phyloP scores from a whole-genome alignment of 202 grass and related monocot species.

The Setaria viridis region DNA sequence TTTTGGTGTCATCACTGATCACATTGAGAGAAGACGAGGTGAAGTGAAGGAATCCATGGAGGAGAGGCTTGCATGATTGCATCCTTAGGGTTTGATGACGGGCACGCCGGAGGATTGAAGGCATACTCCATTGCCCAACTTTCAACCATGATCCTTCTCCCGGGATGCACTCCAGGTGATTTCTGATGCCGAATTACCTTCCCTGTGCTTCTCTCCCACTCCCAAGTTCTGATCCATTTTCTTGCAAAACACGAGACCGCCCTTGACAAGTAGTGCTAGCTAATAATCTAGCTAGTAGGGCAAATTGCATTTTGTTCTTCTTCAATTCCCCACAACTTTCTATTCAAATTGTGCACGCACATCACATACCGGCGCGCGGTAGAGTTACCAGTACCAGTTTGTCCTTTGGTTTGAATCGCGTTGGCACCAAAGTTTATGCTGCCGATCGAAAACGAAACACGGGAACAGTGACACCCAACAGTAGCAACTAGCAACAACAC shows the following conservation, averaged over 20 bases:
- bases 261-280: no score
- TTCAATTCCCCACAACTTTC: not conserved
- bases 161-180: not conserved
- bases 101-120: not conserved
- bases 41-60: not conserved
- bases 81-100: slow-evolving; percentile 42
- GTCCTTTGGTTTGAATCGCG: slow-evolving; percentile 43
- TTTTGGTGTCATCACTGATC: not conserved
- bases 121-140: not conserved
- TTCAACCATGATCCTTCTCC: not conserved
- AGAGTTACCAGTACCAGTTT: not conserved
- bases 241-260: not conserved
- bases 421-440: not conserved
- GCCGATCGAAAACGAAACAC: not conserved
- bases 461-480: slow-evolving; percentile 3
- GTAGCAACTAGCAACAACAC: not conserved
- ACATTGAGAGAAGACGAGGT: not conserved
- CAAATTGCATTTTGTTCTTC: not conserved
- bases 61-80: not conserved
- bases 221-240: not conserved
- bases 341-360: slow-evolving; percentile 1
- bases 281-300: no score
- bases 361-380: not conserved
- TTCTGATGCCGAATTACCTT: not conserved
- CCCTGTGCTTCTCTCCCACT: not conserved